Base-by-base conservation (phyloP, 1,284 basidiomycete genomes). In the Bondarzewia mesenterica region DNA sequence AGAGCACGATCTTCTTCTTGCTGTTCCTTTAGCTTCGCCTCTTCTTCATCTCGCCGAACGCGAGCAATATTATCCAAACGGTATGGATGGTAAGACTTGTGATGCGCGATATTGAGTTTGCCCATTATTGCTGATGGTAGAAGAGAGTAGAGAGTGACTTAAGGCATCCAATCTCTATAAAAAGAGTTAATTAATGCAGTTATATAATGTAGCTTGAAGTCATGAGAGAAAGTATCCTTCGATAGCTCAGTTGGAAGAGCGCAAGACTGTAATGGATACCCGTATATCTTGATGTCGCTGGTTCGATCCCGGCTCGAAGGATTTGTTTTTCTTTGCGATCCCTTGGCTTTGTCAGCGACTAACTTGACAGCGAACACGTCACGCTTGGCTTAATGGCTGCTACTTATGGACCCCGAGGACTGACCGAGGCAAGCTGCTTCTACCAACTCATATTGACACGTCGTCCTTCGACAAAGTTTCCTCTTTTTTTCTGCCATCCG, bases 1-100 rank as follows among this genome's bases (percentile, higher is more conserved):
- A 80, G 69, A 62, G 87, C 77, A 47, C 80, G 67, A 1, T 82
- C 85, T 50, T 89, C 84, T 58, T 83, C 79, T 50, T 75, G 72
- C 7, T 74, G 78, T 55, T 87, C 82, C 49, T 82, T 72, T 26
- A 66, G 63, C 2, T 69, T 67, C n/a, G 86, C 88, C 58, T 82
- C 84, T 59, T 87, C 89, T 67, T 93, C 89, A 74, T 93, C 89
- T 49, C 63, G 66, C 6, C 79, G 70, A 0, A 93, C 90, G 20
- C 77, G 75, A 53, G 89, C 88, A 51, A 91, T 87, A 59, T 93
- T 93, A 60, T 91, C 89, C 40, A 80, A 68, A 44, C 88, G 72
- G 62, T 92, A 91, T 0, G 86, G 89, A 58, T 92, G 89, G 61
- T 92, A 92, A 2, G 86, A 89, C 63, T 93, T 93, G 72, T 92